phyloP scores from a whole-genome alignment of 148 eudicot genomes.

The Beta vulgaris region DNA sequence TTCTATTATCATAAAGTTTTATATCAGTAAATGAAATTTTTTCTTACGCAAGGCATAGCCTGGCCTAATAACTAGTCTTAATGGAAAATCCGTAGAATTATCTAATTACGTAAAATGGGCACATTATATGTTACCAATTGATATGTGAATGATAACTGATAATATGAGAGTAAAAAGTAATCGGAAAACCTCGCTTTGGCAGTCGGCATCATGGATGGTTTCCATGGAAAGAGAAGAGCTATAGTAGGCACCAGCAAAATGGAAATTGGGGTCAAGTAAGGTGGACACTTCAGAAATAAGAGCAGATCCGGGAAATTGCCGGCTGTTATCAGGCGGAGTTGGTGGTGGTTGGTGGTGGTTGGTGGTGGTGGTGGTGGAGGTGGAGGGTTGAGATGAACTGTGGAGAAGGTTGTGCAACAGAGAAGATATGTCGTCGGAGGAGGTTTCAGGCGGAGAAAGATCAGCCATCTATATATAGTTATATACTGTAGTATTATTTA shows the following conservation, averaged over 20 bases:
- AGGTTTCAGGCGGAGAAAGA: constrained; percentile 11
- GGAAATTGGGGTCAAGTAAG: constrained; percentile 13
- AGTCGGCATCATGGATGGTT: constrained; percentile 37
- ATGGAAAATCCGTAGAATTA: too few relatives aligned
- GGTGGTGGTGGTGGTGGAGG: constrained; percentile 10
- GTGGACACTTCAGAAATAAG: constrained; percentile 15
- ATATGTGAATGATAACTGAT: too few relatives aligned
- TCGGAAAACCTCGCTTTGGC: constrained; percentile 39
- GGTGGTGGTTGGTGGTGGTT: constrained; percentile 8
- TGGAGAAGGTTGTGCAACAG: constrained; percentile 59
- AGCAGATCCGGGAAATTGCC: constrained; percentile 19
- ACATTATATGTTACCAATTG: too few relatives aligned
- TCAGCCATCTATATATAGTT: too few relatives aligned
- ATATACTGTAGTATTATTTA: too few relatives aligned
- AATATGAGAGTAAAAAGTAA: background rate
- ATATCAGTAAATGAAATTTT: too few relatives aligned
- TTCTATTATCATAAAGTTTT: too few relatives aligned
- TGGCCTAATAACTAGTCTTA: too few relatives aligned
- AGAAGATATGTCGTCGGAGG: constrained; percentile 66
- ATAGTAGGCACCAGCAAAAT: constrained; percentile 11
- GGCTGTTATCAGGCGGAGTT: constrained; percentile 8
- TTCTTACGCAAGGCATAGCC: too few relatives aligned
- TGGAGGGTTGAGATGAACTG: constrained; percentile 32
- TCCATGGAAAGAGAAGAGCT: constrained; percentile 27
- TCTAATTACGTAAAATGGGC: too few relatives aligned